Evolutionary conservation across 805 yeast species (phyloP).

Genomic region (Blastobotrys americana): DNA sequence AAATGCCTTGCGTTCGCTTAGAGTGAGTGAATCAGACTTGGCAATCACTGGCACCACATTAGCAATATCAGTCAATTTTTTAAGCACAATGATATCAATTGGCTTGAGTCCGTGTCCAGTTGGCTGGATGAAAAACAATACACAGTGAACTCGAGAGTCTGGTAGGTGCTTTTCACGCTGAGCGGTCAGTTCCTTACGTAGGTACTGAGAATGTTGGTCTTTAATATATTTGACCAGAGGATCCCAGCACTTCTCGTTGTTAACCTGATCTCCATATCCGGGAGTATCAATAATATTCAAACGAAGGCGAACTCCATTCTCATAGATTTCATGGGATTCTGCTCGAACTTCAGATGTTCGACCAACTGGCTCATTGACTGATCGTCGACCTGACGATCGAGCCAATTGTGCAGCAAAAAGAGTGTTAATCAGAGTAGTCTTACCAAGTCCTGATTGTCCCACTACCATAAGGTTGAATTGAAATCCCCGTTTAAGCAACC

Average conservation of each 20-base stretch:
- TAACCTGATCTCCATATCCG: conserved; percentile 95
- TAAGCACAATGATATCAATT: conserved; percentile 74
- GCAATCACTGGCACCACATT: conserved; percentile 95
- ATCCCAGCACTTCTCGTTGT: conserved; percentile 95
- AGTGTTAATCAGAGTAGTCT: conserved; percentile 85
- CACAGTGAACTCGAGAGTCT: conserved; percentile 91
- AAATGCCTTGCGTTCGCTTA: conserved; percentile 73
- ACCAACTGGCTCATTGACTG: conserved; percentile 63
- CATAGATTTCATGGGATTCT: conserved; percentile 47
- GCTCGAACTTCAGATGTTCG: conserved; percentile 74
- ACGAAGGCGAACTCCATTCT: conserved; percentile 80
- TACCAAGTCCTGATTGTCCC: conserved; percentile 87
- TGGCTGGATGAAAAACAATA: conserved; percentile 85
- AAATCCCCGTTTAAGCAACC: conserved; percentile 86
- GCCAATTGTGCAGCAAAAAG: conserved; percentile 77
- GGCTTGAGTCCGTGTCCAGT: conserved; percentile 78
- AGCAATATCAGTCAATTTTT: conserved; percentile 78
- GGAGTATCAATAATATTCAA: conserved; percentile 93
- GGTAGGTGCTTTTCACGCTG: conserved; percentile 75
- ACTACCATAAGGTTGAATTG: conserved; percentile 92
- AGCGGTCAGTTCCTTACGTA: conserved; percentile 91
- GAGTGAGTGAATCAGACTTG: conserved; percentile 82
- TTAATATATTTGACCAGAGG: conserved; percentile 89
- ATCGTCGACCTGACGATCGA: conserved; percentile 63
- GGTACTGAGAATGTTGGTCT: conserved; percentile 86